phyloP scores from a whole-genome alignment of 108 stramenopile genomes.

The Parmales sp. region DNA sequence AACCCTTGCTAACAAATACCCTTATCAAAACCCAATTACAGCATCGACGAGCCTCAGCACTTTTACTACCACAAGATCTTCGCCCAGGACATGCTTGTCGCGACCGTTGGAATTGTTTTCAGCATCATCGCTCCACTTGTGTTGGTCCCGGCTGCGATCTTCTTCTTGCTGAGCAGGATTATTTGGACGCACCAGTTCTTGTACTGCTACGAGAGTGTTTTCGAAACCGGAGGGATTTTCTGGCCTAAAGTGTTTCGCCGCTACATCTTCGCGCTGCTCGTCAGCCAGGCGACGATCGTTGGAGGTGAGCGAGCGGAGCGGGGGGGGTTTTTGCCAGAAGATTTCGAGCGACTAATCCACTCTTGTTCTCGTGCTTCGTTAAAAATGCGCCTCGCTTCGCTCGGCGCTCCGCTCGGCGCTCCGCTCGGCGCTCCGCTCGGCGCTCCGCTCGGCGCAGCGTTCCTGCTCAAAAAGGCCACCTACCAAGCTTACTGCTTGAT shows the following conservation, averaged over 20 bases:
- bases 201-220: conserved; percentile 79
- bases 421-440: too few relatives aligned
- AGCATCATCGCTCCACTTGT: conserved; percentile 81
- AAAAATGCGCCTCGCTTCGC: background rate
- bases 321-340: background rate
- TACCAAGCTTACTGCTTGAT: conserved; percentile 78
- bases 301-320: conserved; percentile 24
- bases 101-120: conserved; percentile 74
- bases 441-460: too few relatives aligned
- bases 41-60: conserved; percentile 83
- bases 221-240: conserved; percentile 77
- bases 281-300: conserved; percentile 79
- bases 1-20: too few relatives aligned
- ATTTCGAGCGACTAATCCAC: background rate
- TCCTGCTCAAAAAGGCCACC: too few relatives aligned
- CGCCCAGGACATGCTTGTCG: conserved; percentile 84
- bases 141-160: conserved; percentile 64
- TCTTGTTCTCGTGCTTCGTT: too few relatives aligned
- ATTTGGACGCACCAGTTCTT: conserved; percentile 85
- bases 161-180: conserved; percentile 64
- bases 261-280: conserved; percentile 73
- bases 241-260: conserved; percentile 86
- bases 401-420: too few relatives aligned
- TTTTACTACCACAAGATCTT: conserved; percentile 81
- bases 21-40: too few relatives aligned